These are phyloP conservation scores for Xylaria bambusicola DNA, from an alignment of 495 filamentous ascomycete genomes.

Conservation along the genomic window DNA sequence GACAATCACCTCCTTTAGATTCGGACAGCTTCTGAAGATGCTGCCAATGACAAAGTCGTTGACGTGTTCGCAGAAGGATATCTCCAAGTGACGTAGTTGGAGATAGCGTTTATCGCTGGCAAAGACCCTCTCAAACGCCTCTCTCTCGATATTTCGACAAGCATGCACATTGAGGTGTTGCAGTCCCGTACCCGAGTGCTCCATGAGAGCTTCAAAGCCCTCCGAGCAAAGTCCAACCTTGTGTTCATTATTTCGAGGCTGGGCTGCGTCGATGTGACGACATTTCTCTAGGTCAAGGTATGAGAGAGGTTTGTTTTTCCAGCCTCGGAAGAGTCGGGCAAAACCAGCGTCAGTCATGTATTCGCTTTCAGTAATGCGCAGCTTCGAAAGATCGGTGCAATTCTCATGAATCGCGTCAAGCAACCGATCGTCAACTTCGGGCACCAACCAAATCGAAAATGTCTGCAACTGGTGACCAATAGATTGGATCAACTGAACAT, in stretches of 20 bases:
- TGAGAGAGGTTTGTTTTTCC: constrained; percentile 69
- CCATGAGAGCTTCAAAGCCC: constrained; percentile 79
- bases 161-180: constrained; percentile 69
- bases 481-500: constrained; percentile 59
- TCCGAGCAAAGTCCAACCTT: constrained; percentile 68
- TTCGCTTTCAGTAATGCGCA: constrained; percentile 76
- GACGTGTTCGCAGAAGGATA: constrained; percentile 74
- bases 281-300: constrained; percentile 73
- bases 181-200: constrained; percentile 69
- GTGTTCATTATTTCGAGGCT: constrained; percentile 56
- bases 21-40: constrained; percentile 76
- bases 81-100: constrained; percentile 66
- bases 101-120: constrained; percentile 60
- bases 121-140: constrained; percentile 73
- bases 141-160: constrained; percentile 72
- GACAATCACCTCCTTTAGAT: constrained; percentile 69
- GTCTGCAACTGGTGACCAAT: constrained; percentile 67
- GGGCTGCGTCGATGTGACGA: constrained; percentile 67
- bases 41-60: constrained; percentile 72
- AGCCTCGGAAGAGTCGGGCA: constrained; percentile 67
- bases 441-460: constrained; percentile 67
- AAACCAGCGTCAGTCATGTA: constrained; percentile 72
- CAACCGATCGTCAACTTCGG: constrained; percentile 59
- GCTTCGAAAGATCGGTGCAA: constrained; percentile 68
- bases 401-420: constrained; percentile 65